Base-by-base conservation (phyloP, 257 asterid genomes). In the Lavandula angustifolia region DNA sequence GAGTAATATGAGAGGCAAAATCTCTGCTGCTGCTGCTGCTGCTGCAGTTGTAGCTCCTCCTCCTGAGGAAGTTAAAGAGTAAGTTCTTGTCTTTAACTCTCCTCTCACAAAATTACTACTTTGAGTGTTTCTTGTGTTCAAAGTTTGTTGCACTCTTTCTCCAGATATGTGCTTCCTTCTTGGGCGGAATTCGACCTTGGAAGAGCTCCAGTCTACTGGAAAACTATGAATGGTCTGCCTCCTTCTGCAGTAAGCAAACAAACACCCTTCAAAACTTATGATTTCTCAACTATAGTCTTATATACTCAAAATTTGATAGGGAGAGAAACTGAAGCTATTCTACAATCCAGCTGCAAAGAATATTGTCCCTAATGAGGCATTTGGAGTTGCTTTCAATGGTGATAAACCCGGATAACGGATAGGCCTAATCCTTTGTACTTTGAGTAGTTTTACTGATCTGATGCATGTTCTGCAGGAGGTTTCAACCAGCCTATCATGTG, bases 401-500 rank as follows among this genome's bases (percentile, higher is more conserved):
- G n/a, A 14, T 46, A 17, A 43, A 11, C 43, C 37, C 42, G 42
- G 7, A 37, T 37, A 7, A 6, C 9, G 42, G 9, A 2, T 7
- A 37, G 42, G 9, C 42, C 4, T 42, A 9, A 33, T 9, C 10
- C 46, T 12, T 40, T 4, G 3, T 12, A 40, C 8, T 40, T 10
- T 38, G 48, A 3, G 4, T 55, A 22, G 34, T 6, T 60, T 11
- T 35, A 44, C 48, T 60, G 64, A 69, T 50, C 11, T 11, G 27
- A 0, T 48, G 3, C 41, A 13, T 27, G 3, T 52, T 44, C 40
- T 66, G 72, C 78, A 91, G 96, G 95, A 53, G 98, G 98, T 41
- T 91, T 91, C 76, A 91, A 91, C 66, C 98, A 91, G 80, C 98
- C 96, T 0, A 91, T 91, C 62, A 91, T 88, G 98, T 91, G 98